Conservation (phyloP, 352 stramenopile genomes). For the Globisporangium okanoganense region DNA sequence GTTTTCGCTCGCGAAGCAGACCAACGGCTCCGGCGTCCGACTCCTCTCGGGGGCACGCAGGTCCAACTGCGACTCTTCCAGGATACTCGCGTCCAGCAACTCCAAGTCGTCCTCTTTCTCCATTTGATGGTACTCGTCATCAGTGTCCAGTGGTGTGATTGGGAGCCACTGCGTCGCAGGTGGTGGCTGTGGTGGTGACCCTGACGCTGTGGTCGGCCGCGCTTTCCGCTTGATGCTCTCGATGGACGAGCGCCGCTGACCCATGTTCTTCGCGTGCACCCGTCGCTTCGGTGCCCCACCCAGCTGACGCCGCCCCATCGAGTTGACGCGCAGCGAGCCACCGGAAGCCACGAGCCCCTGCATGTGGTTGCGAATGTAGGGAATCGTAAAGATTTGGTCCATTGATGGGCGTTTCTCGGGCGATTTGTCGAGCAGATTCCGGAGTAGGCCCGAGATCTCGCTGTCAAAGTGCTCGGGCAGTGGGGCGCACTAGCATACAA, state of each 20-base stretch:
- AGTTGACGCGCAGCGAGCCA: conserved; percentile 46
- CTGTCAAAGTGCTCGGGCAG: conserved; percentile 57
- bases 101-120: conserved; percentile 38
- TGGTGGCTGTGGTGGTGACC: background rate
- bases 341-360: conserved; percentile 57
- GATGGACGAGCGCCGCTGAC: conserved; percentile 29
- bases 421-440: conserved; percentile 57
- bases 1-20: conserved; percentile 19
- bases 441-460: conserved; percentile 50
- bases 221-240: conserved; percentile 23
- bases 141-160: conserved; percentile 28
- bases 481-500: conserved; percentile 30
- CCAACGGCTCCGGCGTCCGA: conserved; percentile 46
- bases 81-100: conserved; percentile 37
- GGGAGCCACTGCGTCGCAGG: conserved; percentile 40
- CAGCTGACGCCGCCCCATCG: conserved; percentile 29
- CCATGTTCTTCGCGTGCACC: conserved; percentile 40
- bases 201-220: background rate
- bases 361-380: conserved; percentile 77
- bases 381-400: conserved; percentile 70
- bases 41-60: conserved; percentile 57
- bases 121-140: conserved; percentile 26
- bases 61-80: conserved; percentile 47
- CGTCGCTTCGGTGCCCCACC: conserved; percentile 30
- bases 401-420: conserved; percentile 61